phyloP scores from a whole-genome alignment of 805 yeast species.

The Candida schatavii region DNA sequence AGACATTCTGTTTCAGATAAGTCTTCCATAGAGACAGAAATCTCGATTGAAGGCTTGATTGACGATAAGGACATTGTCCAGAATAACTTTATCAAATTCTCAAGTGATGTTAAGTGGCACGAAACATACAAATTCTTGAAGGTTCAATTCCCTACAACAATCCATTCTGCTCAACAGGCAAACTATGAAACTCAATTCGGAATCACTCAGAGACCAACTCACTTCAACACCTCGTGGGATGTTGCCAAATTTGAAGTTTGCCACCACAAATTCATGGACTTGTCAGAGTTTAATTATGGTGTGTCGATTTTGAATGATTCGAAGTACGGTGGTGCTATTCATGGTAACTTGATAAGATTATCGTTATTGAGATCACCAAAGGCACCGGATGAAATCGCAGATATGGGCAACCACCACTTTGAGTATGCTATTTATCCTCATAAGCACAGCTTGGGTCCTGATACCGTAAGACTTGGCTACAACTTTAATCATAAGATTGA shows the following conservation, averaged over 20 bases:
- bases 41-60: conserved; percentile 64
- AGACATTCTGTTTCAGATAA: conserved; percentile 55
- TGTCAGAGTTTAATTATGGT: conserved; percentile 83
- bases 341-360: conserved; percentile 87
- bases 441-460: conserved; percentile 56
- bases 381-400: conserved; percentile 92
- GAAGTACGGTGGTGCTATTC: conserved; percentile 90
- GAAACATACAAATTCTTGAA: conserved; percentile 85
- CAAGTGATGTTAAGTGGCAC: conserved; percentile 71
- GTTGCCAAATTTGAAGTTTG: conserved; percentile 95
- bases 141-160: conserved; percentile 90
- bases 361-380: conserved; percentile 88
- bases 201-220: conserved; percentile 86
- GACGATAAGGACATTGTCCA: conserved; percentile 36
- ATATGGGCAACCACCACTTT: conserved; percentile 84
- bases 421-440: conserved; percentile 87
- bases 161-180: conserved; percentile 66
- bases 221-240: conserved; percentile 94
- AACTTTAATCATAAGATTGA: conserved; percentile 64
- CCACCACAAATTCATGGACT: conserved; percentile 90
- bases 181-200: conserved; percentile 95
- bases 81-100: conserved; percentile 36
- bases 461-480: conserved; percentile 71
- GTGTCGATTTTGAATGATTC: conserved; percentile 79
- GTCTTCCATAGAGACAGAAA: conserved; percentile 62